Evolutionary conservation across 352 stramenopile species (phyloP).

Genomic region (Globisporangium ultimum): DNA sequence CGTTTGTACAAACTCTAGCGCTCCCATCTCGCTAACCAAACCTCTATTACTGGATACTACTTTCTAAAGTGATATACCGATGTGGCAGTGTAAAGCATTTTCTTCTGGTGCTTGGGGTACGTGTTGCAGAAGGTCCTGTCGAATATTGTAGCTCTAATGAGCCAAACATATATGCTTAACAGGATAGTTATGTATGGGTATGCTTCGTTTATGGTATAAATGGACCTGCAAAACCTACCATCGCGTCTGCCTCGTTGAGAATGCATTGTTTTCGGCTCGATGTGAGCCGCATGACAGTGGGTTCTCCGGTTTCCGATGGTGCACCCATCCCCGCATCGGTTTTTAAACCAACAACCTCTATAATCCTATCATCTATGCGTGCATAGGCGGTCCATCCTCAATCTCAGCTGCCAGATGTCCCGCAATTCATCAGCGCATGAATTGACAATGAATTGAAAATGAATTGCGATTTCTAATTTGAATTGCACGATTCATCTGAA

Average conservation of each 20-base stretch:
- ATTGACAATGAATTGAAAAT: constrained; percentile 1
- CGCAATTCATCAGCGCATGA: background rate
- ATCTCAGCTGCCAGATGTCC: background rate
- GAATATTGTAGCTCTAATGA: background rate
- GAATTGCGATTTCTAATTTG: background rate
- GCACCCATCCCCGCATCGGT: background rate
- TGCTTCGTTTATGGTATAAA: too few species aligned
- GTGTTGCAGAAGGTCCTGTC: background rate
- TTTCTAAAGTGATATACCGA: too few species aligned
- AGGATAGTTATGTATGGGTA: too few species aligned
- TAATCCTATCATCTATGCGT: background rate
- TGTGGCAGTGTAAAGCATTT: background rate
- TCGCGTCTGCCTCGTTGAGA: too few species aligned
- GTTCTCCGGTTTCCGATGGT: background rate
- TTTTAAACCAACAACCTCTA: background rate
- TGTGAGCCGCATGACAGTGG: too few species aligned
- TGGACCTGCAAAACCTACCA: too few species aligned
- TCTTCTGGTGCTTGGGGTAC: background rate
- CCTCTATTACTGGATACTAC: too few species aligned
- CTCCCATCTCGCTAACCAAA: constrained; percentile 1
- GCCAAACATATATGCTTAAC: too few species aligned
- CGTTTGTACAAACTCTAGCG: background rate
- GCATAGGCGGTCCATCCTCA: background rate
- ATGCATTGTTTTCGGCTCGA: too few species aligned
- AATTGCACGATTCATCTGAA: constrained; percentile 2